Base-by-base conservation (phyloP, 1,284 basidiomycete genomes). In the Ceratobasidium theobromae region DNA sequence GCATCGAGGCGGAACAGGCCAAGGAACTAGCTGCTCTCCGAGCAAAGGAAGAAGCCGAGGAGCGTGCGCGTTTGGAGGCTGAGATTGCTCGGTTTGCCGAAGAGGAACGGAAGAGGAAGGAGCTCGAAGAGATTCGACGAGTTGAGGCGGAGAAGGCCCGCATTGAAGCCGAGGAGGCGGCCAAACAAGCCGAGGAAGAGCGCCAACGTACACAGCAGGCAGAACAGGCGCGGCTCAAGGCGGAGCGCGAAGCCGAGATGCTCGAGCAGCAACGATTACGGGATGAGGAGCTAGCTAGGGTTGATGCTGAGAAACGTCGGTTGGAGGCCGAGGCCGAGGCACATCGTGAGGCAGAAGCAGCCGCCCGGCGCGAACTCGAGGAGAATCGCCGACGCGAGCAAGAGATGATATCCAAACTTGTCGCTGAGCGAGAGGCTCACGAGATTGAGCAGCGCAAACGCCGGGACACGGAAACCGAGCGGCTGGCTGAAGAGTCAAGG, bases 331-430 rank as follows among this genome's bases (percentile, higher is more conserved):
- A 78, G 48, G 75, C 75, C 23, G 65, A 68, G 41, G 45, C 54
- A 8, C 38, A 49, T 27, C 53, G 45, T 12, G 60, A 66, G 30
- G 68, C 65, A 11, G 67, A 69, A 32, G 49, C 40, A 18, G 45
- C 41, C 45, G 46, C 60, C 14, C 68, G 69, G 35, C 54, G 57
- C 51, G 71, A 72, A 65, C 68, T 68, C 65, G 73, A 81, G 74
- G 71, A 79, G 75, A 77, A 82, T 76, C 64, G 75, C 72, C 58
- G 78, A 72, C 62, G 77, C 72, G 41, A 77, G 71, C 75, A 62
- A 30, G 78, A 79, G 75, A 62, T 52, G 58, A 35, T 38, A 12
- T 62, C 58, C 14, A 62, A 51, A 76, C 76, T 43, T 74, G 76
- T 53, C 77, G 76, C 16, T 72, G 73, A 11, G 75, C 67, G 1